Conservation (phyloP, 345 rosid genomes). For the Gossypium anomalum region DNA sequence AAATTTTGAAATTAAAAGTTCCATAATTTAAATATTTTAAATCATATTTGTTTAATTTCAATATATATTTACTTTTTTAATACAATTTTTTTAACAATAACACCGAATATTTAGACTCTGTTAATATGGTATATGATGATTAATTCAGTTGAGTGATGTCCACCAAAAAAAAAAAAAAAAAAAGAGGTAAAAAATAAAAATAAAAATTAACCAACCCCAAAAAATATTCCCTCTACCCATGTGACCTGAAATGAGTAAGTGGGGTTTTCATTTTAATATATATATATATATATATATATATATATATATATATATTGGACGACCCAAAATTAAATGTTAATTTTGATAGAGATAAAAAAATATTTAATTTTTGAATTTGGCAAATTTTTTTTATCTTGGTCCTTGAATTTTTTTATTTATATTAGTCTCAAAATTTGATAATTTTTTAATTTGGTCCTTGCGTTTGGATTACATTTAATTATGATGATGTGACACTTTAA, state of each 20-base stretch:
- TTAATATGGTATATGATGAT: neutral
- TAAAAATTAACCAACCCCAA: neutral
- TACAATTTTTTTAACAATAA: no score
- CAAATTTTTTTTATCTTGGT: neutral
- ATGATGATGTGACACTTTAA: no score
- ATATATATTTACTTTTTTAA: no score
- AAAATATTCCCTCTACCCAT: slow-evolving; percentile 3
- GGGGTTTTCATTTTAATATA: neutral
- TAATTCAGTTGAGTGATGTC: neutral
- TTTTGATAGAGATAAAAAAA: neutral
- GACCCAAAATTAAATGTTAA: neutral
- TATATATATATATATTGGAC: neutral
- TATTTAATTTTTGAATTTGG: no score
- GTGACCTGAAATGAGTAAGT: slow-evolving; percentile 5
- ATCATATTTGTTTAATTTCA: no score
- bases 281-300: neutral
- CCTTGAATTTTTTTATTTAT: no score
- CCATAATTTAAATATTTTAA: neutral
- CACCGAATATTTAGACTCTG: neutral
- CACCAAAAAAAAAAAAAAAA: neutral
- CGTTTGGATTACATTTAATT: no score
- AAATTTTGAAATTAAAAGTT: neutral
- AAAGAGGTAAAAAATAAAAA: neutral
- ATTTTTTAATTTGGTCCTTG: no score
- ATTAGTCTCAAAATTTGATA: no score